These are phyloP conservation scores for Colletotrichum tropicicola DNA, from an alignment of 2,329 filamentous ascomycete genomes.

Conservation along the genomic window DNA sequence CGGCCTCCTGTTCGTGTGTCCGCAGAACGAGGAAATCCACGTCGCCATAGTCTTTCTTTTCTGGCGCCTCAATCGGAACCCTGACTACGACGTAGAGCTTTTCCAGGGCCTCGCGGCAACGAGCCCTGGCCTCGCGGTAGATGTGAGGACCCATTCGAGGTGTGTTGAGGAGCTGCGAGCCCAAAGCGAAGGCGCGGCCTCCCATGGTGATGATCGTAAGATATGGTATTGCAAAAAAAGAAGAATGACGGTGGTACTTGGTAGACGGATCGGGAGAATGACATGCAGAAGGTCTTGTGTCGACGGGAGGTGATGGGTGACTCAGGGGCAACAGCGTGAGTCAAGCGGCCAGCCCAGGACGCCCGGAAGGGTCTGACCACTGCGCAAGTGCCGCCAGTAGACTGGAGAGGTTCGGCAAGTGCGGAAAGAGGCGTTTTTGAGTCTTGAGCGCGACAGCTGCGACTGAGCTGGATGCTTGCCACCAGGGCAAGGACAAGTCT, in stretches of 20 bases:
- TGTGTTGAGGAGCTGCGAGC: constrained; percentile 58
- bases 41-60: constrained; percentile 75
- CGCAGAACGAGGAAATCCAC: constrained; percentile 76
- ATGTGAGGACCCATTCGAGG: constrained; percentile 71
- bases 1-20: constrained; percentile 38
- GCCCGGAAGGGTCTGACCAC: background rate
- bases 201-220: constrained; percentile 62
- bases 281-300: background rate
- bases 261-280: no score
- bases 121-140: constrained; percentile 61
- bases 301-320: background rate
- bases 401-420: no score
- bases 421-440: no score
- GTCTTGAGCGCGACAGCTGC: no score
- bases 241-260: no score
- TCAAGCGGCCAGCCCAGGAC: background rate
- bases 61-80: constrained; percentile 75
- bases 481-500: no score
- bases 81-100: constrained; percentile 64
- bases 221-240: no score
- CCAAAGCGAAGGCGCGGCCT: constrained; percentile 65
- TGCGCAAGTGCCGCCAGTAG: no score
- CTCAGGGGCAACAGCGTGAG: background rate
- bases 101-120: constrained; percentile 56
- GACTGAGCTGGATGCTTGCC: no score